Evolutionary conservation across 169 alveolate genomes (phyloP).

Genomic region (Perkinsus olseni): DNA sequence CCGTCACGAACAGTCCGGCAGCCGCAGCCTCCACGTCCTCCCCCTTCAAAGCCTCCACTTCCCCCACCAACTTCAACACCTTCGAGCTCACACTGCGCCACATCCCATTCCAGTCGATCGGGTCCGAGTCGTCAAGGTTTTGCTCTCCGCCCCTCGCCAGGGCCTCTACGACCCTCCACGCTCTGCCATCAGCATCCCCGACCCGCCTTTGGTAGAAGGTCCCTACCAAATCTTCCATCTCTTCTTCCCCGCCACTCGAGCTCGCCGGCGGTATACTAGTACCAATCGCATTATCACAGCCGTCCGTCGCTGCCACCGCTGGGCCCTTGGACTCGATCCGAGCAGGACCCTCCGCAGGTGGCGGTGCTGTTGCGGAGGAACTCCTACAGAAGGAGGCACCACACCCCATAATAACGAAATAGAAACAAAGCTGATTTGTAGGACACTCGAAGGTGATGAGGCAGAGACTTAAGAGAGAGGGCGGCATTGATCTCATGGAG

Average conservation of each 20-base stretch:
- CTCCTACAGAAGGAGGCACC: neutral
- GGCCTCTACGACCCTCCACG: neutral
- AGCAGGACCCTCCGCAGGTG: neutral
- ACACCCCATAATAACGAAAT: neutral
- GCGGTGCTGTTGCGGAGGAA: neutral
- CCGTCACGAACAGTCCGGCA: neutral
- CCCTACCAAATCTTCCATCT: neutral
- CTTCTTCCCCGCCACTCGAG: neutral
- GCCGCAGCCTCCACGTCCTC: neutral
- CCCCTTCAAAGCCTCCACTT: neutral
- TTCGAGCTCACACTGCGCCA: neutral
- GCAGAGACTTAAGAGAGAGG: too few species aligned
- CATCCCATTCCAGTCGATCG: neutral
- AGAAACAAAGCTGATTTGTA: neutral
- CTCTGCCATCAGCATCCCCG: neutral
- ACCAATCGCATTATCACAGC: too few species aligned
- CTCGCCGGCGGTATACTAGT: neutral
- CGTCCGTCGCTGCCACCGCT: neutral
- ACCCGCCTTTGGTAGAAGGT: neutral
- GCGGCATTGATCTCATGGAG: too few species aligned
- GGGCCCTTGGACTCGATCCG: too few species aligned
- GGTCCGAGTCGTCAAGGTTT: neutral
- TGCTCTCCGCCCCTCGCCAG: neutral
- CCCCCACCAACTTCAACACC: neutral
- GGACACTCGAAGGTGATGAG: too few species aligned